Conservation (phyloP, 208 protist species). For the Strigomonas culicis region DNA sequence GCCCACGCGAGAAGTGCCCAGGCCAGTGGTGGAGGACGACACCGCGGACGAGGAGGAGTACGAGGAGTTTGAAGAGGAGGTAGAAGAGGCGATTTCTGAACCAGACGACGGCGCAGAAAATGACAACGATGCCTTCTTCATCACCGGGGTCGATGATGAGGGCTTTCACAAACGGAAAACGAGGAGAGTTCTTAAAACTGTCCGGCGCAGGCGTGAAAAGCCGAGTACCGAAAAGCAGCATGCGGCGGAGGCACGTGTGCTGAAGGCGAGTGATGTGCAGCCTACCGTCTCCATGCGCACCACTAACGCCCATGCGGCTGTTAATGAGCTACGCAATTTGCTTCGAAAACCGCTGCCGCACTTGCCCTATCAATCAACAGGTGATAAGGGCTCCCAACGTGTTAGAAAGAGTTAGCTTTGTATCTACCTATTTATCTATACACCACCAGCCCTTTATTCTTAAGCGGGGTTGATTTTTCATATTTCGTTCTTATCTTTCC, state of each 20-base stretch:
- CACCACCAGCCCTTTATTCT: no score
- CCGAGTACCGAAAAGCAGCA: background rate
- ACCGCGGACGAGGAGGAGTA: background rate
- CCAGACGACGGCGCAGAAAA: background rate
- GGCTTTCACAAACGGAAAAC: constrained; percentile 7
- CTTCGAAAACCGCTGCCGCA: constrained; percentile 73
- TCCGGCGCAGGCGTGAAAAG: constrained; percentile 4
- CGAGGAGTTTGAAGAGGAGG: constrained; percentile 1
- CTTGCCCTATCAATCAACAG: constrained; percentile 44
- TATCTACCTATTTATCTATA: no score
- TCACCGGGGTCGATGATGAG: constrained; percentile 24
- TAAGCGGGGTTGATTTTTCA: no score
- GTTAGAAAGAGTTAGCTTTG: background rate
- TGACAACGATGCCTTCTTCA: constrained; percentile 25
- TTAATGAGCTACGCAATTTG: constrained; percentile 73
- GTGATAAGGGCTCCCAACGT: no score
- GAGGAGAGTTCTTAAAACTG: background rate
- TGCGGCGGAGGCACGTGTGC: background rate
- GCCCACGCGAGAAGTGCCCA: background rate
- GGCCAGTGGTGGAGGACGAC: background rate
- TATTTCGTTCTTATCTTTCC: no score
- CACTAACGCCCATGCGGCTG: constrained; percentile 72
- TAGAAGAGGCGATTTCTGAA: background rate
- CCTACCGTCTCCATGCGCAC: constrained; percentile 28
- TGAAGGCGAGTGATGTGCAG: background rate